Conservation (phyloP, 1,284 basidiomycete genomes). For the Apiotrichum sp. region DNA sequence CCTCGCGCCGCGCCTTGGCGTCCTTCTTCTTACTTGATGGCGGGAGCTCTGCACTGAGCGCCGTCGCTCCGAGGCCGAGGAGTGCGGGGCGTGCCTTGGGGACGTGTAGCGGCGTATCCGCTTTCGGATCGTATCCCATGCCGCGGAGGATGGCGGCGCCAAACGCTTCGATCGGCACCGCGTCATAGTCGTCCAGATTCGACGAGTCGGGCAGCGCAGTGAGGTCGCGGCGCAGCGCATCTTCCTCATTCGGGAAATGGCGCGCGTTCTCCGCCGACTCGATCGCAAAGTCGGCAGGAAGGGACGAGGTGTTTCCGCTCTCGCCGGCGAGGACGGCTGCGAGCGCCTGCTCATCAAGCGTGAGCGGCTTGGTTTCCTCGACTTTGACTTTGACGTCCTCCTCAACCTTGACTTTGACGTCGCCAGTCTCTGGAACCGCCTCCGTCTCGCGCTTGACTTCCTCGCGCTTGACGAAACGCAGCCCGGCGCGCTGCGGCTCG, state of each 20-base stretch:
- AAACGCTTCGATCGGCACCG: constrained; percentile 86
- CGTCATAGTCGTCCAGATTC: constrained; percentile 77
- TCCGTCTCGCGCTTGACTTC: constrained; percentile 17
- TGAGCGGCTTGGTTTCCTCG: constrained; percentile 30
- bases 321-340: constrained; percentile 35
- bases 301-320: not conserved
- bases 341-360: constrained; percentile 40
- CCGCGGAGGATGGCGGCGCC: constrained; percentile 88
- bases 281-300: constrained; percentile 4
- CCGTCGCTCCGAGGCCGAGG: constrained; percentile 86
- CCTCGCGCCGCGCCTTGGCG: constrained; percentile 24
- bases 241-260: constrained; percentile 53
- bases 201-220: constrained; percentile 56
- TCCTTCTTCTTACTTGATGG: constrained; percentile 11
- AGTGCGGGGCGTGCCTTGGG: constrained; percentile 73
- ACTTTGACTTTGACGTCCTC: too few species aligned
- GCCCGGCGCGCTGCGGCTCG: constrained; percentile 70
- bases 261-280: constrained; percentile 8
- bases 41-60: constrained; percentile 28
- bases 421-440: constrained; percentile 6
- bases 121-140: constrained; percentile 75
- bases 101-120: constrained; percentile 69
- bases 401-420: constrained; percentile 1
- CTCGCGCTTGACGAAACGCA: constrained; percentile 46
- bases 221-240: constrained; percentile 75